Percentiles rank a stretch among this genome's conserved stretches.
Evolutionary conservation across 2,329 filamentous ascomycete genomes (phyloP).

Genomic region (Aspergillus piperis): DNA sequence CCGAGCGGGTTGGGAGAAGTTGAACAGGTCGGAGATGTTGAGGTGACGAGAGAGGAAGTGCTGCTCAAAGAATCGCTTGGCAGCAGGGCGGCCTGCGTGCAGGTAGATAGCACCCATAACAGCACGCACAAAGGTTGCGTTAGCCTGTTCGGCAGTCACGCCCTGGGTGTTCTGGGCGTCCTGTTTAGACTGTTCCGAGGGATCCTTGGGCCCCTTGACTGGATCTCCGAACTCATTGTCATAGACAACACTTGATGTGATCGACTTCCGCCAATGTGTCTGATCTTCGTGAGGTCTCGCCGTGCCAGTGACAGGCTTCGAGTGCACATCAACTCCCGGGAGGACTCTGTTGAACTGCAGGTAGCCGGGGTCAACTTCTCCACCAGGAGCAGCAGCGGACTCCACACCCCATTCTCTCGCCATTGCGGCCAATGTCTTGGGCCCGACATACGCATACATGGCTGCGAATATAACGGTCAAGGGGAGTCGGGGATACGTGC

Average conservation of each 20-base stretch:
- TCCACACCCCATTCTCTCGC: slow-evolving; percentile 91
- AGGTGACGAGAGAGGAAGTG: slow-evolving; percentile 82
- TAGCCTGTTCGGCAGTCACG: slow-evolving; percentile 60
- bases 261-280: slow-evolving; percentile 66
- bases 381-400: slow-evolving; percentile 78
- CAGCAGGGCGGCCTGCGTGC: slow-evolving; percentile 75
- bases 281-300: slow-evolving; percentile 49
- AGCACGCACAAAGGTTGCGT: slow-evolving; percentile 77
- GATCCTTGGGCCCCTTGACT: slow-evolving; percentile 32
- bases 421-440: slow-evolving; percentile 70
- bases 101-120: slow-evolving; percentile 83
- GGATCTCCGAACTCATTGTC: slow-evolving; percentile 82
- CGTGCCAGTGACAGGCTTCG: slow-evolving; percentile 45
- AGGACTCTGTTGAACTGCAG: slow-evolving; percentile 70
- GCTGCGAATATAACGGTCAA: slow-evolving; percentile 84
- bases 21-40: slow-evolving; percentile 75
- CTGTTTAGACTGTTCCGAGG: slow-evolving; percentile 23
- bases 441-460: slow-evolving; percentile 80
- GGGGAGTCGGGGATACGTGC: slow-evolving; percentile 86
- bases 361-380: slow-evolving; percentile 87
- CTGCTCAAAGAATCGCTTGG: slow-evolving; percentile 77
- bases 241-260: slow-evolving; percentile 75
- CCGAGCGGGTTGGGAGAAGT: slow-evolving; percentile 78
- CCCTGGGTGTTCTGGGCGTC: slow-evolving; percentile 28
- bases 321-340: slow-evolving; percentile 45